A percentile compares a stretch with the other conserved stretches of the same genome.
Evolutionary conservation across 345 rosid species (phyloP).

Genomic region (Cardamine occulta): DNA sequence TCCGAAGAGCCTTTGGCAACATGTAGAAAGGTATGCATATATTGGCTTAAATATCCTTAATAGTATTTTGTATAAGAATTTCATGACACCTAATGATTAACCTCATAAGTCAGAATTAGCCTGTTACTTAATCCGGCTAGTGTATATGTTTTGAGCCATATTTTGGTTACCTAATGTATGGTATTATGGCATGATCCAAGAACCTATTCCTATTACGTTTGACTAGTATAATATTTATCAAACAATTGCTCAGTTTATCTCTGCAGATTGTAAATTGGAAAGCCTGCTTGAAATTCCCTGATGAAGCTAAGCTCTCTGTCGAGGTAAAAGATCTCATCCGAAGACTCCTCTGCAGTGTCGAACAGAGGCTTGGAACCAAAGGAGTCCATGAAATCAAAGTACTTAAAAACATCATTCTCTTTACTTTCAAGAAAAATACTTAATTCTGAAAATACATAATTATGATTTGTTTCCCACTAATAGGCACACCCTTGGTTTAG

Average conservation of each 20-base stretch:
- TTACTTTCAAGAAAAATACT: constrained; percentile 3
- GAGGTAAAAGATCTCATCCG: constrained; percentile 68
- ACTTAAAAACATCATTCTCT: constrained; percentile 30
- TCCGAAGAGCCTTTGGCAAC: constrained; percentile 54
- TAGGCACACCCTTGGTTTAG: constrained; percentile 69
- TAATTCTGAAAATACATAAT: background rate
- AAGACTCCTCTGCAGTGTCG: constrained; percentile 66
- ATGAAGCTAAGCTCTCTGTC: constrained; percentile 60
- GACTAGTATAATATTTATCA: constrained; percentile 41
- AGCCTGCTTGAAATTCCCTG: constrained; percentile 66
- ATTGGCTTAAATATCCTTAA: constrained; percentile 30
- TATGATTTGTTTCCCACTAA: background rate
- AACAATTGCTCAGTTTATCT: constrained; percentile 45
- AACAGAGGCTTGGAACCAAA: constrained; percentile 68
- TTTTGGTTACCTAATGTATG: constrained; percentile 10
- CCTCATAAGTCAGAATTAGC: constrained; percentile 9
- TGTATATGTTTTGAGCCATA: constrained; percentile 18
- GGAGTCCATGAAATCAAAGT: constrained; percentile 72
- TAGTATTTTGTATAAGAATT: constrained; percentile 1
- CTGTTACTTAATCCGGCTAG: background rate
- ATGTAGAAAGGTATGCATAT: constrained; percentile 52
- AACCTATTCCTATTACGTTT: constrained; percentile 4
- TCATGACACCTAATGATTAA: constrained; percentile 6
- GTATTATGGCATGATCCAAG: constrained; percentile 29
- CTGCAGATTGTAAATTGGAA: constrained; percentile 75